Base-by-base conservation (phyloP, 2,329 filamentous ascomycete species). In the Berkeleyomyces basicola region DNA sequence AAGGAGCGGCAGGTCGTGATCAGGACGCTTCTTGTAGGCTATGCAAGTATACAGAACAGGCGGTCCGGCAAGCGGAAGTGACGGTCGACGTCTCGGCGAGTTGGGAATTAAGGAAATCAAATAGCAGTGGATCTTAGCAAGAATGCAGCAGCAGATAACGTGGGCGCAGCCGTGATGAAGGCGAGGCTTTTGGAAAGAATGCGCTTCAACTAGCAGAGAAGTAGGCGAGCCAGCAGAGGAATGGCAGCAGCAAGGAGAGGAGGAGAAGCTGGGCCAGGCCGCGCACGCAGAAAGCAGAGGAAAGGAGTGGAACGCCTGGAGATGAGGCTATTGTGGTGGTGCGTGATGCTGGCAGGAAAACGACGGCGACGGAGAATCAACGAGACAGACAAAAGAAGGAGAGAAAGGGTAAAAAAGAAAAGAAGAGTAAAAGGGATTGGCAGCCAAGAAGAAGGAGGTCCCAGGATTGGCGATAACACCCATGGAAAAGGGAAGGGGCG, bases 271-370 rank as follows among this genome's bases (percentile, higher is more conserved):
- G 23, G 65, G 66, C 61, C 69, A 70, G 68, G 61, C 64, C 42
- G 60, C 61, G 64, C 33, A 55, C 49, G n/a, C 51, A 55, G 23
- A 23, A 23, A 23, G 3, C 33, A 39, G 51, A 71, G 68, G 70
- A 76, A 81, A 81, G 69, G 79, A 82, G 74, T 77, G 81, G 74
- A 77, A 75, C 73, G 78, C 79, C 80, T 73, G 78, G 77, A 78
- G 39, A 76, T 77, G 78, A 79, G 78, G 77, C 77, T 73, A 61
- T 16, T 36, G 59, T 51, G 49, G n/a, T 61, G 46, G 16, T 53
- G 49, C 36, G 59, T 53, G 46, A 43, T 53, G 59, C 40, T 11
- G n/a, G 16, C 46, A 23, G 67, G 40, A 58, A 43, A 42, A 58
- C 39, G 49, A 53, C 51, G 42, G 39, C 39, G 36, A 60, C 14